A percentile compares a stretch with the other conserved stretches of the same genome.
Conservation (phyloP, 2,329 filamentous ascomycete genomes). For the Talaromyces amestolkiae region DNA sequence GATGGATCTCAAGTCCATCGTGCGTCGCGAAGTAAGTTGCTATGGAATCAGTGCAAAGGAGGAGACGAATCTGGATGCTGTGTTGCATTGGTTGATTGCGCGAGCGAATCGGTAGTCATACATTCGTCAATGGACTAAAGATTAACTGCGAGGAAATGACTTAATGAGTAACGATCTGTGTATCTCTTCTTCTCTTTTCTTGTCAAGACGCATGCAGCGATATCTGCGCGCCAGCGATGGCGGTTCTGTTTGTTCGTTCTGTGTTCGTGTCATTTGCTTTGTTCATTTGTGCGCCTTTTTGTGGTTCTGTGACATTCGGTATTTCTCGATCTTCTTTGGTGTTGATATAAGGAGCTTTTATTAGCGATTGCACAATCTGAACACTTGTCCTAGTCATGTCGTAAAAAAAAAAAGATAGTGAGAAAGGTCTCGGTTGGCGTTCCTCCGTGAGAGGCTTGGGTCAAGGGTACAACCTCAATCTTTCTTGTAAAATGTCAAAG, state of each 20-base stretch:
- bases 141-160: constrained; percentile 2
- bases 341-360: background rate
- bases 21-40: constrained; percentile 91
- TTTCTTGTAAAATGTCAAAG: background rate
- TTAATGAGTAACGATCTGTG: constrained; percentile 19
- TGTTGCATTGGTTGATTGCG: constrained; percentile 93
- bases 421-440: background rate
- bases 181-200: constrained; percentile 19
- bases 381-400: background rate
- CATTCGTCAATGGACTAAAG: background rate
- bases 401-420: background rate
- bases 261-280: background rate
- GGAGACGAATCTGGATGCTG: constrained; percentile 96
- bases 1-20: constrained; percentile 84
- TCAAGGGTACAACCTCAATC: background rate
- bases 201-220: constrained; percentile 50
- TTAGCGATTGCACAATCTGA: background rate
- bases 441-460: background rate
- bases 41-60: constrained; percentile 99
- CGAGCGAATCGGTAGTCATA: constrained; percentile 67
- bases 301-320: background rate
- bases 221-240: constrained; percentile 45
- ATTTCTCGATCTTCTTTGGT: background rate
- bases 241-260: constrained; percentile 18
- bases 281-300: background rate